phyloP scores from a whole-genome alignment of 2,329 filamentous ascomycete species.

The Periconia digitata region DNA sequence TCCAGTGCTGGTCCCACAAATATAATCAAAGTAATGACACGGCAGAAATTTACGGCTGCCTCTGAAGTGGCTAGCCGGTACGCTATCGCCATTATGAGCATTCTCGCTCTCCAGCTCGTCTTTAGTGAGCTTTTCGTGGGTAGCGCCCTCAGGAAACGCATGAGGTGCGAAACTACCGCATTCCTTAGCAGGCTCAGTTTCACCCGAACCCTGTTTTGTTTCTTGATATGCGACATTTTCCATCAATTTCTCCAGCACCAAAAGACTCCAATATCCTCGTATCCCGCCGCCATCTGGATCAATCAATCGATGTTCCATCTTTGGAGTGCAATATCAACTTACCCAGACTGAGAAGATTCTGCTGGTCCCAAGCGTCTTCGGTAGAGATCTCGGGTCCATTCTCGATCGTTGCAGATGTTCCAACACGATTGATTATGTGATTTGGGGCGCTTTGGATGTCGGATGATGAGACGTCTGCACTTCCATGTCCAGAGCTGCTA shows the following conservation, averaged over 20 bases:
- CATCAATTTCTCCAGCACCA: slow-evolving; percentile 7
- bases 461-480: too few species aligned
- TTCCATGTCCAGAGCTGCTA: too few species aligned
- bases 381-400: too few species aligned
- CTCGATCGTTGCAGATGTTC: too few species aligned
- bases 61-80: not conserved
- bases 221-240: slow-evolving; percentile 2
- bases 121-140: not conserved
- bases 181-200: not conserved
- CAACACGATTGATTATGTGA: too few species aligned
- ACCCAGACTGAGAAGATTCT: slow-evolving; percentile 9
- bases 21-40: slow-evolving; percentile 10
- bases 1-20: slow-evolving; percentile 8
- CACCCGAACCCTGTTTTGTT: not conserved
- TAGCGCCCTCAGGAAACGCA: slow-evolving; percentile 2
- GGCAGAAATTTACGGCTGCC: slow-evolving; percentile 6
- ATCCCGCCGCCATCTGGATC: slow-evolving; percentile 7
- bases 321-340: not conserved
- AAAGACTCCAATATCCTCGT: slow-evolving; percentile 10
- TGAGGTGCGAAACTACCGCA: slow-evolving; percentile 4
- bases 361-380: slow-evolving; percentile 2
- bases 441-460: too few species aligned
- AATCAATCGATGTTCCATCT: not conserved
- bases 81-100: not conserved
- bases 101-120: not conserved